A percentile compares a stretch with the other conserved stretches of the same genome.
These are phyloP conservation scores for Iris macrosiphon DNA, from an alignment of 106 monocot species.

Conservation along the genomic window DNA sequence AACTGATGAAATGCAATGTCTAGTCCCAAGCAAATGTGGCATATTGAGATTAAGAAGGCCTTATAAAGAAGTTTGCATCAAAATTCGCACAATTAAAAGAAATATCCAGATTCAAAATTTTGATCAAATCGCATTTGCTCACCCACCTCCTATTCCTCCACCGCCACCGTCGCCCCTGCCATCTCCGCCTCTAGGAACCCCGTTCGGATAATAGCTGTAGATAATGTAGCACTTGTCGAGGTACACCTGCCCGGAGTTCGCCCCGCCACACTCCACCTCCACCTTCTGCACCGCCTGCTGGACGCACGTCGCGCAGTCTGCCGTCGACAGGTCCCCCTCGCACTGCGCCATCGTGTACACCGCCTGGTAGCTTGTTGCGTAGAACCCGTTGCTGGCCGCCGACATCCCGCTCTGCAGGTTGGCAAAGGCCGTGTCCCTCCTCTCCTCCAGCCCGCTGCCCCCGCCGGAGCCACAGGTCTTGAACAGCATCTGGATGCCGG, in stretches of 20 bases:
- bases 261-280: conserved; percentile 91
- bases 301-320: conserved; percentile 78
- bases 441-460: conserved; percentile 54
- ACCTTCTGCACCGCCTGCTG: conserved; percentile 83
- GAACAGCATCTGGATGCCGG: conserved; percentile 77
- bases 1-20: not conserved
- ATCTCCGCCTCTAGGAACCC: conserved; percentile 42
- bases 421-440: conserved; percentile 73
- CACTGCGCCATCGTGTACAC: conserved; percentile 97
- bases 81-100: not conserved
- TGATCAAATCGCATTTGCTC: not conserved
- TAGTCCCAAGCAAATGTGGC: not conserved
- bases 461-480: conserved; percentile 58
- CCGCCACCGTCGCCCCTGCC: conserved; percentile 22
- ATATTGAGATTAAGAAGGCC: not conserved
- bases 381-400: conserved; percentile 46
- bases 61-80: too few relatives aligned
- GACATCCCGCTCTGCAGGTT: conserved; percentile 56
- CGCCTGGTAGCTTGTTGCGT: conserved; percentile 57
- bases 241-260: conserved; percentile 79
- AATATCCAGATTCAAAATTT: not conserved
- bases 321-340: conserved; percentile 72
- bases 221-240: conserved; percentile 93
- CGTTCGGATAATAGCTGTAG: conserved; percentile 60
- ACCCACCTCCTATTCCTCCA: conserved; percentile 14